Percentiles rank a stretch among this genome's conserved stretches.
Conservation (phyloP, 176 grass and related monocot species). For the Zizania latifolia region DNA sequence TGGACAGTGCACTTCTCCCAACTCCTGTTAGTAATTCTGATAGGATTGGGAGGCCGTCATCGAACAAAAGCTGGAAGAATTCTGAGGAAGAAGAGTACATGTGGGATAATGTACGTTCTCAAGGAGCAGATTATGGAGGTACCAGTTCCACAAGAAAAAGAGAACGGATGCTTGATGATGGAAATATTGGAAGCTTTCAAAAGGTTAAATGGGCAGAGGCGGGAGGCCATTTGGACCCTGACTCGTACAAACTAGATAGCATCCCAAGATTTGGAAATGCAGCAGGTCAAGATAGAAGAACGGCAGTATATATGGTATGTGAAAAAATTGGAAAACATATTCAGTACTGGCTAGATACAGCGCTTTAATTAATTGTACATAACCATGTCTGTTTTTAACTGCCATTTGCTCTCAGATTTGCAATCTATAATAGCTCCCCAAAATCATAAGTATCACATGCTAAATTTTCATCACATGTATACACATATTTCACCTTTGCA, state of each 20-base stretch:
- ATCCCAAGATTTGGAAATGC: constrained; percentile 41
- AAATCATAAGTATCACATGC: constrained; percentile 4
- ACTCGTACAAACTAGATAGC: constrained; percentile 31
- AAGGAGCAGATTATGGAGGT: constrained; percentile 37
- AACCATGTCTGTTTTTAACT: neutral
- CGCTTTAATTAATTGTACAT: constrained; percentile 13
- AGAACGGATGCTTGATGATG: constrained; percentile 45
- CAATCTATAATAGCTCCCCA: neutral
- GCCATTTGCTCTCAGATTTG: neutral
- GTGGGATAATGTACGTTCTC: constrained; percentile 73
- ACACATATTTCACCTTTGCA: neutral
- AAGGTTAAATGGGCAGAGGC: constrained; percentile 43
- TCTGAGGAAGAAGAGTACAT: constrained; percentile 95
- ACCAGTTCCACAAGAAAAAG: constrained; percentile 47
- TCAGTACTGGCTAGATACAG: neutral
- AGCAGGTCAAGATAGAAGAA: constrained; percentile 38
- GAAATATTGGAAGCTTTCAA: constrained; percentile 42
- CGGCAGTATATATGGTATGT: constrained; percentile 49
- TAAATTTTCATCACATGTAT: neutral
- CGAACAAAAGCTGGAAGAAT: constrained; percentile 84
- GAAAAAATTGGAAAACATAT: constrained; percentile 2
- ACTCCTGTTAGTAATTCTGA: constrained; percentile 40
- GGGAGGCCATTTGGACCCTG: constrained; percentile 25
- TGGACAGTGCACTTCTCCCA: constrained; percentile 38
- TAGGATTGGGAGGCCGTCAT: constrained; percentile 45